Evolutionary conservation across 495 filamentous ascomycete genomes (phyloP), one percentile per base, ranked within the genome.

Genomic region (Elasticomyces elasticus): DNA sequence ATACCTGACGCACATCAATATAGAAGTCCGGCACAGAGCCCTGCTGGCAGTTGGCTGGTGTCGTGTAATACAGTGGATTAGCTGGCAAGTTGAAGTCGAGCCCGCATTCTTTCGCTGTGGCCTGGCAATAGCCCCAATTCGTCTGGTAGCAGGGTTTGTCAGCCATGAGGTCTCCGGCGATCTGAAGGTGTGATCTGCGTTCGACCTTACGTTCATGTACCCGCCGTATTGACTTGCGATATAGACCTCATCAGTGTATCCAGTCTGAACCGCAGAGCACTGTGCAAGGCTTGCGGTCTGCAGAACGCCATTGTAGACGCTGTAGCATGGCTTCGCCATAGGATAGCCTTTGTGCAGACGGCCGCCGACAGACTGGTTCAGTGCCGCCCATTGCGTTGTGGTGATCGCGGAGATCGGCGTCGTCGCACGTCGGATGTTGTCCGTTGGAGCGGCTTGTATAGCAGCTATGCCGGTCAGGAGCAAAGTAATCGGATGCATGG

Each of bases 1-100:
- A 55, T 9, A 55, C 53, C 15, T 49, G 15, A 2, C 17, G 19
- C 2, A 55, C 53, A 13, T 50, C 45, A 23, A 55, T 44, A 20
- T 55, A 55, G 38, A 49, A 55, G 33, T 41, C 42, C 40, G 53
- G 53, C 2, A 50, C 45, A 7, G 44, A 38, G 19, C 53, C 53
- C 38, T 55, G 53, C 9, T 50, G 13, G 20, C 43, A 49, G 17
- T 50, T 49, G 13, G 27, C 35, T 24, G 28, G 28, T 13, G 53
- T 5, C 19, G 31, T 28, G 20, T 55, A 50, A 27, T 45, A 45
- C n/a, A 40, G 10, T 35, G 52, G 42, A 48, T 55, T 43, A 11
- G 31, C 4, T 22, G 53, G 53, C 11, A 49, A 24, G 53, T 40
- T 55, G 22, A 33, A 38, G 27, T 55, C 25, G 23, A 55, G 45